phyloP scores from a whole-genome alignment of 2,329 filamentous ascomycete genomes.

The Penicillium corylophilum region DNA sequence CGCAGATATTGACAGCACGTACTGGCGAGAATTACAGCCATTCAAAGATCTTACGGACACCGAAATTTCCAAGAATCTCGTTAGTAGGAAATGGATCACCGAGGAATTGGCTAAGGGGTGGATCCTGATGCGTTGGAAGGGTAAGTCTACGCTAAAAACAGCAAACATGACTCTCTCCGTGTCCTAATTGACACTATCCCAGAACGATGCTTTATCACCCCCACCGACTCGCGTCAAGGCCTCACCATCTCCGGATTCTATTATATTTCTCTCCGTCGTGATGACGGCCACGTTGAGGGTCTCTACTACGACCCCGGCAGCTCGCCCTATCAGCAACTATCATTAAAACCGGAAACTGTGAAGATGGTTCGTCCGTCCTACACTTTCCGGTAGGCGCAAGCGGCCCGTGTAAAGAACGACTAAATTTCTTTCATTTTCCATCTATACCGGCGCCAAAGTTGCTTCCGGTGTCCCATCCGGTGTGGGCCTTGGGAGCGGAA shows the following conservation, averaged over 20 bases:
- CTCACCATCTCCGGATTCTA: constrained; percentile 54
- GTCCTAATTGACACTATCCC: constrained; percentile 11
- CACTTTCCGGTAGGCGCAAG: constrained; percentile 36
- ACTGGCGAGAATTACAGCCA: constrained; percentile 50
- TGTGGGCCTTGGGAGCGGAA: background rate
- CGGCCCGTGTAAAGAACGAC: background rate
- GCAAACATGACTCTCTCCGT: background rate
- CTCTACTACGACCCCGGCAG: constrained; percentile 52
- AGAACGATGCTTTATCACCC: constrained; percentile 52
- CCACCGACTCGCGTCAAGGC: constrained; percentile 46
- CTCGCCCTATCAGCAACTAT: constrained; percentile 50
- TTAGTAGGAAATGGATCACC: constrained; percentile 47
- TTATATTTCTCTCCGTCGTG: constrained; percentile 49
- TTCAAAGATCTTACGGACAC: constrained; percentile 47
- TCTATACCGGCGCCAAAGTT: background rate
- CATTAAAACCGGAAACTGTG: constrained; percentile 40
- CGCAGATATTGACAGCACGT: constrained; percentile 47
- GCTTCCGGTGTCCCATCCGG: background rate
- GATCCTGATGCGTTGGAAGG: constrained; percentile 55
- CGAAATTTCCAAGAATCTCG: constrained; percentile 44
- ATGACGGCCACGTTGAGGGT: constrained; percentile 48
- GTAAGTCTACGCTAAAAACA: constrained; percentile 25
- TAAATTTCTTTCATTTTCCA: background rate
- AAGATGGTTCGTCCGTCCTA: constrained; percentile 46
- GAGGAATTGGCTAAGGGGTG: constrained; percentile 44